Percentiles rank a stretch among this genome's conserved stretches.
These are phyloP conservation scores for Globisporangium paddicum DNA, from an alignment of 352 stramenopile genomes.

Conservation along the genomic window DNA sequence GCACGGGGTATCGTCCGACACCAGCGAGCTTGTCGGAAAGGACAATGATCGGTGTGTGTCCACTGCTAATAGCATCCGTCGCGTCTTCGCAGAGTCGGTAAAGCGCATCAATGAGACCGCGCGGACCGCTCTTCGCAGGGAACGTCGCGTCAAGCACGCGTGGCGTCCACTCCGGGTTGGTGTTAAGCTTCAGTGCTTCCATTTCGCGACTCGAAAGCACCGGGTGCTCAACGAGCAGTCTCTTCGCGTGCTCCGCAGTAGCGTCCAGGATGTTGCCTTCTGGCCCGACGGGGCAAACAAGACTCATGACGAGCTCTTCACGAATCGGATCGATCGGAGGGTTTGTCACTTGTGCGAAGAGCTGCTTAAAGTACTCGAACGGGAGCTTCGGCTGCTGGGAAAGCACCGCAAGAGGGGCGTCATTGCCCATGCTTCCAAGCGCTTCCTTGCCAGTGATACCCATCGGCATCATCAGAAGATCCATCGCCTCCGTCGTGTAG, in stretches of 20 bases:
- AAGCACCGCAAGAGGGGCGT: slow-evolving; percentile 92
- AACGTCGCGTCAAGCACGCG: slow-evolving; percentile 67
- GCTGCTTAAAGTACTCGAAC: slow-evolving; percentile 98
- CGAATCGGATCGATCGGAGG: slow-evolving; percentile 97
- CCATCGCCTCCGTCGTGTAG: slow-evolving; percentile 94
- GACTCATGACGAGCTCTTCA: slow-evolving; percentile 97
- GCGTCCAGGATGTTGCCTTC: slow-evolving; percentile 93
- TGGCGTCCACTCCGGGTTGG: slow-evolving; percentile 48
- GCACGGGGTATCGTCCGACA: slow-evolving; percentile 87
- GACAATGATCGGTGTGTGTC: slow-evolving; percentile 75
- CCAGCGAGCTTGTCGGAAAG: slow-evolving; percentile 92
- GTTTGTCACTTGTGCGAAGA: slow-evolving; percentile 95
- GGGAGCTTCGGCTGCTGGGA: slow-evolving; percentile 91
- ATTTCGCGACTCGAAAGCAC: slow-evolving; percentile 93
- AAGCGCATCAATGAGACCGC: slow-evolving; percentile 80
- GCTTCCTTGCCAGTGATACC: slow-evolving; percentile 91
- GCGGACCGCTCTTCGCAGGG: slow-evolving; percentile 42
- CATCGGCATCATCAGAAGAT: slow-evolving; percentile 95
- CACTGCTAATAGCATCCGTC: slow-evolving; percentile 87
- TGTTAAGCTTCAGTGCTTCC: slow-evolving; percentile 86
- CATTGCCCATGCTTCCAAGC: slow-evolving; percentile 95
- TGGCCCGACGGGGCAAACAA: slow-evolving; percentile 94
- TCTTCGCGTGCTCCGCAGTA: slow-evolving; percentile 55
- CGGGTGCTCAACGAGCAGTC: slow-evolving; percentile 92
- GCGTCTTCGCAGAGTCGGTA: slow-evolving; percentile 93